A percentile compares a stretch with the other conserved stretches of the same genome.
Evolutionary conservation across 1,284 basidiomycete genomes (phyloP).

Genomic region (Malassezia japonica): DNA sequence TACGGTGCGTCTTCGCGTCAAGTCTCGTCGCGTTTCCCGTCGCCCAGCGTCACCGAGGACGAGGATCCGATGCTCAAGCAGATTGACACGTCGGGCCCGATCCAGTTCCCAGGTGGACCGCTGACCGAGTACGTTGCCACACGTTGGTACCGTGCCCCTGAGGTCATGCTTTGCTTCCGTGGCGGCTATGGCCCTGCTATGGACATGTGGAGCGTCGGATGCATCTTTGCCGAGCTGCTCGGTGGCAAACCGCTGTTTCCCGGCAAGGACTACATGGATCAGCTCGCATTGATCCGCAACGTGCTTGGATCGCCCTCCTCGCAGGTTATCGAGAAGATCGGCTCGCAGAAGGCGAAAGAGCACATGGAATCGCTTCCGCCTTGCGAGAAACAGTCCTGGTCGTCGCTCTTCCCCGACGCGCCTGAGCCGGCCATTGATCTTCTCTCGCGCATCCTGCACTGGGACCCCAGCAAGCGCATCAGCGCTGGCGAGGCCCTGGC

Average conservation of each 20-base stretch:
- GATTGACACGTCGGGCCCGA: background rate
- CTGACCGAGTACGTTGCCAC: constrained; percentile 47
- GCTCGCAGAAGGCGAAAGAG: constrained; percentile 36
- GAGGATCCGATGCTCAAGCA: background rate
- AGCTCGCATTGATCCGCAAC: constrained; percentile 42
- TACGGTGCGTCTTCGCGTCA: background rate
- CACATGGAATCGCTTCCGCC: constrained; percentile 39
- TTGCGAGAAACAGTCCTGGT: constrained; percentile 26
- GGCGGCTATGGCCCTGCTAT: constrained; percentile 43
- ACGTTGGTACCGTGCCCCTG: constrained; percentile 46
- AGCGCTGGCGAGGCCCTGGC: constrained; percentile 37
- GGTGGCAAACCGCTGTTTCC: constrained; percentile 42
- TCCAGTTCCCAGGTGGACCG: constrained; percentile 42
- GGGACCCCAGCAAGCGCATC: constrained; percentile 42
- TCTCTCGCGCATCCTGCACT: constrained; percentile 34
- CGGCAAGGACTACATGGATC: constrained; percentile 47
- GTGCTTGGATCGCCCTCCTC: constrained; percentile 40
- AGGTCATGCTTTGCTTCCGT: constrained; percentile 46
- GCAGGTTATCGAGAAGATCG: constrained; percentile 32
- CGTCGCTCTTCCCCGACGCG: constrained; percentile 31
- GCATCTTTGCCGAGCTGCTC: constrained; percentile 46
- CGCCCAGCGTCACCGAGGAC: background rate
- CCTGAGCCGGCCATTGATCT: constrained; percentile 37
- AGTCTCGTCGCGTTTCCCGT: background rate
- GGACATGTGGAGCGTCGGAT: constrained; percentile 48